Base-by-base conservation (phyloP, 305 asterid species). In the Ajuga reptans region DNA sequence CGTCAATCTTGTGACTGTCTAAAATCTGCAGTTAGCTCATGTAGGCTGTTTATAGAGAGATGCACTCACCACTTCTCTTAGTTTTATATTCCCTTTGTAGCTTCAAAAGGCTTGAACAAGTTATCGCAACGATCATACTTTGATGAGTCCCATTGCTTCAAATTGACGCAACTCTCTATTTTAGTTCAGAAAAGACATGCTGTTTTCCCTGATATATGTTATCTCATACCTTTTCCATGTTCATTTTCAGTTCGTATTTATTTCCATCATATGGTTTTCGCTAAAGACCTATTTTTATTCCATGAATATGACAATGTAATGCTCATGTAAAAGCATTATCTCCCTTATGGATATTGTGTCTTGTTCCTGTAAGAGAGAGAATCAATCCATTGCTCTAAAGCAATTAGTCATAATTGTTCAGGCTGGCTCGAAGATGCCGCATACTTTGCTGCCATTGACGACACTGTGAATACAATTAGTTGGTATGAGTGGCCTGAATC, bases 351-450 rank as follows among this genome's bases (percentile, higher is more conserved):
- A 33, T 59, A 9, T 39, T 29, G 39, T 52, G 41, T 60, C 31
- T 17, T 60, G 51, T 52, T 64, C 77, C 59, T 34, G 45, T 51
- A 50, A 36, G 51, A 69, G 27, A 21, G n/a, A n/a, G 64, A 54
- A 55, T 59, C 64, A 54, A 63, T 59, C 67, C 16, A 16, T 31
- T 54, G 64, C 68, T 41, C 33, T 76, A 42, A 76, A 36, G 50
- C 68, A 39, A 5, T 31, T 31, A 31, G 36, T 51, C 73, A 41
- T 63, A 58, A 66, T 57, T 45, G 52, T 74, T 69, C 81, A 90
- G 99, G 96, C 75, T 93, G 99, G 99, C 97, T 93, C 76, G 95
- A 85, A 76, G 97, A 93, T 81, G 95, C 99, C 49, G 95, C 99
- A 66, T 84, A 85, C 80, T 93, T 93, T 86, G 97, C 99, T 80